Conservation (phyloP, 2,329 filamentous ascomycete genomes). For the Trichophyton simii region DNA sequence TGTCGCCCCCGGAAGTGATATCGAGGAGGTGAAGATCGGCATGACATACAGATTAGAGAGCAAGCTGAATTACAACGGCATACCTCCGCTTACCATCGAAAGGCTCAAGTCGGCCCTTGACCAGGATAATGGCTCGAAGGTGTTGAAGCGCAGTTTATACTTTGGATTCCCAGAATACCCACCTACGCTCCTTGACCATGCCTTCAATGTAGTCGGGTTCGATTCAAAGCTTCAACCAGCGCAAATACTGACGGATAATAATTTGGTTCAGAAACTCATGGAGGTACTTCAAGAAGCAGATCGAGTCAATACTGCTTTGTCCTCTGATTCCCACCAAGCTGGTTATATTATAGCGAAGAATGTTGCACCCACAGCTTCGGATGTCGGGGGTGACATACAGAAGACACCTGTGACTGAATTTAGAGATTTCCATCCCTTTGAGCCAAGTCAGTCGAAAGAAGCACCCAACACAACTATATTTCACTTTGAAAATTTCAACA, state of each 20-base stretch:
- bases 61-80: slow-evolving; percentile 68
- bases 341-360: slow-evolving; percentile 80
- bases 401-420: slow-evolving; percentile 39
- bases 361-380: slow-evolving; percentile 31
- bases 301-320: slow-evolving; percentile 56
- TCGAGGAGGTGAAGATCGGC: slow-evolving; percentile 69
- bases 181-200: slow-evolving; percentile 77
- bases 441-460: slow-evolving; percentile 63
- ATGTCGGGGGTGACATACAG: slow-evolving; percentile 10
- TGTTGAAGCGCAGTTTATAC: slow-evolving; percentile 66
- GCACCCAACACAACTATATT: slow-evolving; percentile 56
- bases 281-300: slow-evolving; percentile 57
- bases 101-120: slow-evolving; percentile 58
- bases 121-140: slow-evolving; percentile 56
- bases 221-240: slow-evolving; percentile 56
- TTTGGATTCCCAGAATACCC: slow-evolving; percentile 79
- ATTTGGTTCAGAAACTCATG: slow-evolving; percentile 54
- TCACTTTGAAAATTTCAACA: slow-evolving; percentile 75
- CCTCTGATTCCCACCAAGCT: slow-evolving; percentile 50
- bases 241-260: slow-evolving; percentile 55
- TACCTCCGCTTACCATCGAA: slow-evolving; percentile 62
- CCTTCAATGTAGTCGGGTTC: slow-evolving; percentile 56
- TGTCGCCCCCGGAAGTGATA: slow-evolving; percentile 67
- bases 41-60: slow-evolving; percentile 67
- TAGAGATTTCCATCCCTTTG: slow-evolving; percentile 90